A percentile compares a stretch with the other conserved stretches of the same genome.
Evolutionary conservation across 306 rosid genomes (phyloP).

Genomic region (Glycine latifolia): DNA sequence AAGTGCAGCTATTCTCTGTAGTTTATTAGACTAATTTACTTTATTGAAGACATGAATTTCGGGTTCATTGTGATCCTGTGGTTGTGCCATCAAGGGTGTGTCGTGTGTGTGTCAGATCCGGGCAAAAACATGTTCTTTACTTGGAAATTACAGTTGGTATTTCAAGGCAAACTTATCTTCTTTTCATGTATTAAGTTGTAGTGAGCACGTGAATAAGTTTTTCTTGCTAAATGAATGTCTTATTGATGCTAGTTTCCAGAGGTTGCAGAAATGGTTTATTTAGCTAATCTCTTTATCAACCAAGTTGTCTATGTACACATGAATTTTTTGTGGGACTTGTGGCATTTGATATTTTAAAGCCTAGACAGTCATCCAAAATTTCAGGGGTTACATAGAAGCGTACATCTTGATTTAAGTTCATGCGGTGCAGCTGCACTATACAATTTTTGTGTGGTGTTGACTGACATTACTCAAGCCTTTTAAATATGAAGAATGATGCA

Average conservation of each 20-base stretch:
- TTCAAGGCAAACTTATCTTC: neutral
- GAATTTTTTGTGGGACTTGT: neutral
- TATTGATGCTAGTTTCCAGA: neutral
- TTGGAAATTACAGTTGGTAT: constrained; percentile 7
- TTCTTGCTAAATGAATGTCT: constrained; percentile 11
- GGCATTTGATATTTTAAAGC: neutral
- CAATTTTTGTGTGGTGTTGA: neutral
- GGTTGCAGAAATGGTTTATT: neutral
- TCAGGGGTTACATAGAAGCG: neutral
- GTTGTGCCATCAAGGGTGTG: neutral
- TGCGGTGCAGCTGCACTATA: neutral
- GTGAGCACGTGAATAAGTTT: neutral
- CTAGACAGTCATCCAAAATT: neutral
- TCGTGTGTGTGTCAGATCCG: neutral
- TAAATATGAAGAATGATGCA: neutral
- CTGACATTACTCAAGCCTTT: neutral
- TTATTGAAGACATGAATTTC: constrained; percentile 2
- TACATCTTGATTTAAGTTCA: constrained; percentile 7
- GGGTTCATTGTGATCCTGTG: constrained; percentile 39
- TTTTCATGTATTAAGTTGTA: constrained; percentile 12
- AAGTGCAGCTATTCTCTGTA: constrained; percentile 23
- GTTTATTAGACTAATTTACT: constrained; percentile 32
- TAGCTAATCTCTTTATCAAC: constrained; percentile 6
- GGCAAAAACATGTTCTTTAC: neutral
- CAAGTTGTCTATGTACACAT: neutral